Base-by-base conservation (phyloP, 345 rosid genomes). In the Orychophragmus violaceus region DNA sequence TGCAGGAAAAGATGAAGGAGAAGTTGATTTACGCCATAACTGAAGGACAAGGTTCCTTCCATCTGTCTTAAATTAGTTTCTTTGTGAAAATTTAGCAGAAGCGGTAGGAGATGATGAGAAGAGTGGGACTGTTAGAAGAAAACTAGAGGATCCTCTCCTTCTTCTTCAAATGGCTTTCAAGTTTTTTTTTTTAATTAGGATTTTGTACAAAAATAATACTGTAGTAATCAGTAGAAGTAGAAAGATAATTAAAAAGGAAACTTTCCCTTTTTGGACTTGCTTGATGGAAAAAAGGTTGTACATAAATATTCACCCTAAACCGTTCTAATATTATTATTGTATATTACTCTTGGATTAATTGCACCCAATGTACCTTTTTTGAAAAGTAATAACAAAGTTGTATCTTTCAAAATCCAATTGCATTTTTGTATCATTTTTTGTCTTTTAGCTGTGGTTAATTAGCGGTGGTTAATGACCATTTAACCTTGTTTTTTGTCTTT, bases 11-110 rank as follows among this genome's bases (percentile, higher is more conserved):
- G 82, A 87, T 89, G 97, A 88, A 76, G 79, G 97, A 87, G 83
- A 93, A 86, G 77, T 82, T 93, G 8, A 24, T 90, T 56, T 87
- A 86, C 68, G 98, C 98, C 17, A 86, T 93, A 78, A 89, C 82
- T 6, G 98, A 93, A 79, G 98, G 98, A 16, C 98, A 89, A 78
- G 98, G 98, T 55, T 89, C 97, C 5, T 93, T 93, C 81, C 98
- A 89, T 74, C 98, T 93, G 51, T 93, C 98, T 5, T 92, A 87
- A 83, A 8, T 66, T 71, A 59, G 37, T 59, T 42, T 80, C 70
- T n/a, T 58, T 36, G 65, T 64, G 7, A 59, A 21, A 65, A 17
- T 70, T 71, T 81, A 83, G 82, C 59, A 57, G 60, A 65, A 54
- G 59, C 36, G 12, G 36, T 65, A 72, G 71, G 61, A 30, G 44